phyloP scores from a whole-genome alignment of 164 flowering plant species.

The Sextonia rubra region DNA sequence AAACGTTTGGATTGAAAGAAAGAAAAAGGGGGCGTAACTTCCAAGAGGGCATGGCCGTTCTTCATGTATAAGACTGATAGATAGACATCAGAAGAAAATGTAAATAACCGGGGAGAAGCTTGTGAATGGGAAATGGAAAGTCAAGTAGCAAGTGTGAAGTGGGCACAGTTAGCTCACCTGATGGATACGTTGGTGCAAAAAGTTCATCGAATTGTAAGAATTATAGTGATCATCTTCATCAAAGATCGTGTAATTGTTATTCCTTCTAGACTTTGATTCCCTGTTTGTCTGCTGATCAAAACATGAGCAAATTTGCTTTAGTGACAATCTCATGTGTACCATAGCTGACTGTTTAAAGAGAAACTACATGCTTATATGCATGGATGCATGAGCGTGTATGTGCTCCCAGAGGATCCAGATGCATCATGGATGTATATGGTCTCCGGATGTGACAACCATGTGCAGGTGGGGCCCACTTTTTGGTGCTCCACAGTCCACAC shows the following conservation, averaged over 20 bases:
- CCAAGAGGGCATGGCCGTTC: not conserved
- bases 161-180: constrained; percentile 1
- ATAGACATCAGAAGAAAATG: not conserved
- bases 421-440: too few relatives aligned
- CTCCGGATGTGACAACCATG: too few relatives aligned
- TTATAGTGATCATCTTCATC: constrained; percentile 31
- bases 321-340: not conserved
- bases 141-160: not conserved
- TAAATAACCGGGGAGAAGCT: not conserved
- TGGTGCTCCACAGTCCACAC: too few relatives aligned
- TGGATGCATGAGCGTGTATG: too few relatives aligned
- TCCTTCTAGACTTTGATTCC: constrained; percentile 22
- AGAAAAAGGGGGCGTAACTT: not conserved
- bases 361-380: too few relatives aligned
- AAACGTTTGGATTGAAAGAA: not conserved
- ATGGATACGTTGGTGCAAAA: not conserved
- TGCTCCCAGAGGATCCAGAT: too few relatives aligned
- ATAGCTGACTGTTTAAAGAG: not conserved
- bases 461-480: too few relatives aligned
- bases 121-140: not conserved
- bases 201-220: not conserved
- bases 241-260: constrained; percentile 17
- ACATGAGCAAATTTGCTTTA: not conserved
- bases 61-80: not conserved
- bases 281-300: constrained; percentile 39